These are phyloP conservation scores for Citrus sp. DNA, from an alignment of 345 rosid species.

Conservation along the genomic window DNA sequence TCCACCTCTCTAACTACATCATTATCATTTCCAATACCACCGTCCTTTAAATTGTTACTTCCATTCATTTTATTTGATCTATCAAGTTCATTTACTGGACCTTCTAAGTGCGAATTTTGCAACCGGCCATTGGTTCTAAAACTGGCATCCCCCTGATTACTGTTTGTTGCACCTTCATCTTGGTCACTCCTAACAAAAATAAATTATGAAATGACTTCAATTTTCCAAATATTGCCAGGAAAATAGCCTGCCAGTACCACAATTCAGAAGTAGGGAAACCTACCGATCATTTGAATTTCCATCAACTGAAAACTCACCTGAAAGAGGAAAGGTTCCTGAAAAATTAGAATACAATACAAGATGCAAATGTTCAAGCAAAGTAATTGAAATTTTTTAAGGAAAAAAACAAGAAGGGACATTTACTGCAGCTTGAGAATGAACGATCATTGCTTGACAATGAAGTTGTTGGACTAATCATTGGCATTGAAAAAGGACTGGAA, in stretches of 20 bases:
- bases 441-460: slow-evolving; percentile 61
- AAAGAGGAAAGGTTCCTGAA: slow-evolving; percentile 7
- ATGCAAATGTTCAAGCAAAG: not conserved
- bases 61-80: slow-evolving; percentile 27
- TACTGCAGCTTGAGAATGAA: slow-evolving; percentile 67
- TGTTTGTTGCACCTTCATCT: slow-evolving; percentile 40
- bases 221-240: slow-evolving; percentile 1
- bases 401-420: slow-evolving; percentile 10
- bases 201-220: not conserved
- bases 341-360: slow-evolving; percentile 16
- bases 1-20: slow-evolving; percentile 40
- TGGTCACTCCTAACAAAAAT: slow-evolving; percentile 43
- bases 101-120: slow-evolving; percentile 29
- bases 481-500: slow-evolving; percentile 25
- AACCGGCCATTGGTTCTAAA: slow-evolving; percentile 24
- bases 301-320: slow-evolving; percentile 83
- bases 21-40: slow-evolving; percentile 12
- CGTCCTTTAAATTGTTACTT: slow-evolving; percentile 21
- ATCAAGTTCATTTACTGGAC: slow-evolving; percentile 26
- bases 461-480: slow-evolving; percentile 56
- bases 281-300: slow-evolving; percentile 51
- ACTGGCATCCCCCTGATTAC: slow-evolving; percentile 33
- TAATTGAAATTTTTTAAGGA: not conserved
- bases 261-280: slow-evolving; percentile 11
- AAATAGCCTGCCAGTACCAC: not conserved